These are phyloP conservation scores for Aspergillus carlsbadensis DNA, from an alignment of 495 filamentous ascomycete species.

Conservation along the genomic window DNA sequence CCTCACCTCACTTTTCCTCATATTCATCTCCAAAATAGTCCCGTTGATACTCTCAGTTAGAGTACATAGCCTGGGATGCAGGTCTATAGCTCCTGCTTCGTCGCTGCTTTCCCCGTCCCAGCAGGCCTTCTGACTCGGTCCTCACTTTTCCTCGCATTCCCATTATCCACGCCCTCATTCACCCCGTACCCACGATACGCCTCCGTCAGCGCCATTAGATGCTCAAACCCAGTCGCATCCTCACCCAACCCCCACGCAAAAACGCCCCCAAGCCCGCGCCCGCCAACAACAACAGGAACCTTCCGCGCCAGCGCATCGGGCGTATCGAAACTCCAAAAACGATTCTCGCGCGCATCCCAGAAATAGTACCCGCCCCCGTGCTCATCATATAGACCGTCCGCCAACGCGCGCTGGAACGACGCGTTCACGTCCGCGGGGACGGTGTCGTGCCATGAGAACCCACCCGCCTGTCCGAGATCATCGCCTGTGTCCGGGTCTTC, in stretches of 20 bases:
- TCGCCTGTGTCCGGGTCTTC: conserved; percentile 42
- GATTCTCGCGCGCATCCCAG: conserved; percentile 55
- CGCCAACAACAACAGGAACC: conserved; percentile 56
- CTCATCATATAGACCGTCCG: conserved; percentile 55
- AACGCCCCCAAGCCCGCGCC: conserved; percentile 61
- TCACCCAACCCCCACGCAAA: conserved; percentile 78
- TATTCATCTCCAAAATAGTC: no score
- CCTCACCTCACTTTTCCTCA: no score
- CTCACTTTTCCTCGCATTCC: no score
- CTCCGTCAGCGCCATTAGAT: conserved; percentile 60
- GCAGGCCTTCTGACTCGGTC: no score
- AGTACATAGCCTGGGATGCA: no score
- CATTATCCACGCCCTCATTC: no score
- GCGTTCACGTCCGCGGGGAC: conserved; percentile 27
- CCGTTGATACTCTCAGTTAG: no score
- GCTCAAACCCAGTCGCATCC: conserved; percentile 58
- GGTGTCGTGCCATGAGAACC: conserved; percentile 40
- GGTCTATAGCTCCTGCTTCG: no score
- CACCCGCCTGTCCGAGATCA: conserved; percentile 38
- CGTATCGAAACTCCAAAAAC: conserved; percentile 78
- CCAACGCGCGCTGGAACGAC: conserved; percentile 47
- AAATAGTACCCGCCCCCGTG: conserved; percentile 65
- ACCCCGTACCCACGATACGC: no score
- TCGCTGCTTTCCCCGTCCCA: no score
- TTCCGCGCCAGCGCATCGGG: conserved; percentile 59